Conservation (phyloP, 164 flowering plant genomes). For the Santalum album region DNA sequence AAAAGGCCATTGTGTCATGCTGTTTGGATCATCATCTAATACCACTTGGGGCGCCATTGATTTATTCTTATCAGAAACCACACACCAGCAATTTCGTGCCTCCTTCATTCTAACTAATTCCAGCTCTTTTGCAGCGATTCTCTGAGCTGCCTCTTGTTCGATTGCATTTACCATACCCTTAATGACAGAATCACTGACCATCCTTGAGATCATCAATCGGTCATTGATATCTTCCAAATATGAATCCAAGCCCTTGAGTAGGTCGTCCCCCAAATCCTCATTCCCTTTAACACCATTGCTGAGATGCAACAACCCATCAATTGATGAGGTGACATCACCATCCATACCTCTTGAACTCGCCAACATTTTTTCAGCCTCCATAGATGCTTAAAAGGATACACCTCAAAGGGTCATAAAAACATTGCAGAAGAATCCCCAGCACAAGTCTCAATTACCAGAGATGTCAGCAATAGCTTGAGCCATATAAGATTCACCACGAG, state of each 20-base stretch:
- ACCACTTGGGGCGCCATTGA: not conserved
- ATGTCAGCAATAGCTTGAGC: too few relatives aligned
- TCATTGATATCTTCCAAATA: conserved; percentile 58
- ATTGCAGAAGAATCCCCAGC: not conserved
- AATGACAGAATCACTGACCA: conserved; percentile 77
- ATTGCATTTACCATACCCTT: conserved; percentile 75
- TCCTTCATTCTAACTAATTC: conserved; percentile 44
- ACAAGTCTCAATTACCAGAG: not conserved
- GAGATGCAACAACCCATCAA: conserved; percentile 12
- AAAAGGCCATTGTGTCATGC: not conserved
- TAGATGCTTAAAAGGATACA: not conserved
- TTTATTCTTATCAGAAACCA: conserved; percentile 14
- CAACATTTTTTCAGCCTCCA: not conserved
- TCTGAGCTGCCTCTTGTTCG: conserved; percentile 55
- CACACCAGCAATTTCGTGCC: conserved; percentile 18
- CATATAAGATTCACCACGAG: too few relatives aligned
- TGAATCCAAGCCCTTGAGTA: conserved; percentile 66
- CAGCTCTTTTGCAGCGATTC: conserved; percentile 40
- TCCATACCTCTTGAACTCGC: conserved; percentile 3
- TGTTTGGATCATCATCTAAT: conserved; percentile 2
- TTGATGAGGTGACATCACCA: conserved; percentile 4
- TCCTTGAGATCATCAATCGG: conserved; percentile 59
- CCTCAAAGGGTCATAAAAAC: not conserved
- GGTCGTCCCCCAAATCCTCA: conserved; percentile 26
- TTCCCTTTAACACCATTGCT: conserved; percentile 18